Evolutionary conservation across 148 eudicot genomes (phyloP).

Genomic region (Chenopodium suecicum): DNA sequence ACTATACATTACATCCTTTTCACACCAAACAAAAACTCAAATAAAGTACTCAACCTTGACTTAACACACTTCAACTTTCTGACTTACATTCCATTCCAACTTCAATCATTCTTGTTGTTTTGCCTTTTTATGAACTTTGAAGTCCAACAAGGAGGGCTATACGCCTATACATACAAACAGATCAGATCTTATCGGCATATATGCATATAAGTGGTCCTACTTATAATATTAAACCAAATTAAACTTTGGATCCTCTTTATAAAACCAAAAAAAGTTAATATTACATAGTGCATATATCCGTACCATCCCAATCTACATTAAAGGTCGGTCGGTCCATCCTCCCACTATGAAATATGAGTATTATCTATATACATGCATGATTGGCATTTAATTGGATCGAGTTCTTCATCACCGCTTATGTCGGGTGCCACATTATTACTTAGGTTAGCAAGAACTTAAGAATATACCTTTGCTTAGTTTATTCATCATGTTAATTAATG

Average conservation of each 20-base stretch:
- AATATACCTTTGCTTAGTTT: not conserved
- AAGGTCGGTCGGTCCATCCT: not conserved
- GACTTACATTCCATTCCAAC: not conserved
- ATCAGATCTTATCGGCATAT: too few relatives aligned
- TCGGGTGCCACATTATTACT: not conserved
- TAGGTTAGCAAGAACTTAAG: not conserved
- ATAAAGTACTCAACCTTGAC: too few relatives aligned
- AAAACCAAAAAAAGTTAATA: too few relatives aligned
- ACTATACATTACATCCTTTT: too few relatives aligned
- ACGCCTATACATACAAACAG: not conserved
- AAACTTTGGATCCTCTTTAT: constrained; percentile 23
- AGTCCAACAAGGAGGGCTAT: not conserved
- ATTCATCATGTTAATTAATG: not conserved
- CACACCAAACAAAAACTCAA: too few relatives aligned
- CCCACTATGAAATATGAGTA: not conserved
- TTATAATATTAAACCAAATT: not conserved
- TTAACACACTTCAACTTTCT: too few relatives aligned
- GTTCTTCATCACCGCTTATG: not conserved
- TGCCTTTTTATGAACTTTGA: not conserved
- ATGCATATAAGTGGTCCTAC: not conserved
- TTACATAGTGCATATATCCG: constrained; percentile 26
- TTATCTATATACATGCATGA: not conserved
- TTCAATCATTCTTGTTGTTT: not conserved
- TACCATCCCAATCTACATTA: constrained; percentile 12
- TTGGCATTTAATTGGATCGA: not conserved